These are phyloP conservation scores for Monosporascus sp. DNA, from an alignment of 2,329 filamentous ascomycete genomes.

Conservation along the genomic window DNA sequence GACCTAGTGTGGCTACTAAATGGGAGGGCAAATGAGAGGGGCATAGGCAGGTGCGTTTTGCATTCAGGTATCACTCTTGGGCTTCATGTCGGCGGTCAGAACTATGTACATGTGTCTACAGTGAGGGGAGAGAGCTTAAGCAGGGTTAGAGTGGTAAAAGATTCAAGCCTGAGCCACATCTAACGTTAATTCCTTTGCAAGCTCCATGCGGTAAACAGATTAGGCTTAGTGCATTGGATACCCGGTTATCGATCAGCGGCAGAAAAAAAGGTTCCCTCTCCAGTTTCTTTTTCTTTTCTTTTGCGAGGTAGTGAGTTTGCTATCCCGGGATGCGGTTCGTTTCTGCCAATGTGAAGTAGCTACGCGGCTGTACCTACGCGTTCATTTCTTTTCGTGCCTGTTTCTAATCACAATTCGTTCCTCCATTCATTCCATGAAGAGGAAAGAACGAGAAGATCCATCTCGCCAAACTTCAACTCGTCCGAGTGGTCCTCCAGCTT, in stretches of 20 bases:
- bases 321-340: background rate
- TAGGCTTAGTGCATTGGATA: background rate
- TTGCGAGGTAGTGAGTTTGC: background rate
- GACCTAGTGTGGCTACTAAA: too few relatives aligned
- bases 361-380: background rate
- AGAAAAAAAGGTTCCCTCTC: background rate
- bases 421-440: background rate
- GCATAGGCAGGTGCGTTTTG: too few relatives aligned
- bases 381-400: background rate
- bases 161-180: background rate
- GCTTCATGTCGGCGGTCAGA: too few relatives aligned
- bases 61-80: too few relatives aligned
- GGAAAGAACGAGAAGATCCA: background rate
- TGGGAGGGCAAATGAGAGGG: too few relatives aligned
- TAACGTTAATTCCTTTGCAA: background rate
- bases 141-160: background rate
- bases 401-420: background rate
- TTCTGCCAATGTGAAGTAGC: background rate
- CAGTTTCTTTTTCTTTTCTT: background rate
- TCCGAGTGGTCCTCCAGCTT: slow-evolving; percentile 22
- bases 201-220: background rate
- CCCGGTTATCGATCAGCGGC: background rate
- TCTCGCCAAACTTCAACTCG: slow-evolving; percentile 7
- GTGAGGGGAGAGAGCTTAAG: background rate
- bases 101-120: background rate